Conservation (phyloP, 495 filamentous ascomycete species). For the Aspergillus conjunctus region DNA sequence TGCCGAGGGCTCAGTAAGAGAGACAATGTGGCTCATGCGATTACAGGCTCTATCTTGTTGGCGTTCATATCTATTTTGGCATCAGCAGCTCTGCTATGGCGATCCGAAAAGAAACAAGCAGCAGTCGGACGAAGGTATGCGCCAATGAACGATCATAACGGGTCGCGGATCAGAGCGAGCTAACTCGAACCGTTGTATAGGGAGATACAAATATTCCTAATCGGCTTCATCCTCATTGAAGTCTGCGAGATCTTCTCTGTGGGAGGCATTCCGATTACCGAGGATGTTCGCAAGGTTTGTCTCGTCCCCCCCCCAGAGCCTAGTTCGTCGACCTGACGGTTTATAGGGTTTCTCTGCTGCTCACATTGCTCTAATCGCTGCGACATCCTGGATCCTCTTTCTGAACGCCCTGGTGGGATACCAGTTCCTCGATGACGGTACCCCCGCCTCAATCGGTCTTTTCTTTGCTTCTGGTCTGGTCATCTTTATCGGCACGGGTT, state of each 20-base stretch:
- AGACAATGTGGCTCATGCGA: conserved; percentile 7
- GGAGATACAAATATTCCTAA: conserved; percentile 93
- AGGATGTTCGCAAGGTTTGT: conserved; percentile 58
- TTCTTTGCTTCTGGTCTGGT: conserved; percentile 66
- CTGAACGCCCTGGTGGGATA: conserved; percentile 92
- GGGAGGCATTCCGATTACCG: conserved; percentile 77
- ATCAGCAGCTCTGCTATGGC: conserved; percentile 65
- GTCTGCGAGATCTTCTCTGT: conserved; percentile 97
- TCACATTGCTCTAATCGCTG: conserved; percentile 85
- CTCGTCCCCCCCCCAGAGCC: not conserved
- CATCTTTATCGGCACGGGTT: conserved; percentile 89
- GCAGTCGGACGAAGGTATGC: conserved; percentile 89
- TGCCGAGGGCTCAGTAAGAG: no score
- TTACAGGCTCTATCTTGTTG: conserved; percentile 84
- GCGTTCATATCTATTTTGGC: conserved; percentile 73
- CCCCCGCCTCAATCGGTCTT: conserved; percentile 75
- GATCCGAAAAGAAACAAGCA: conserved; percentile 90
- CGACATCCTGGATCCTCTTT: conserved; percentile 87
- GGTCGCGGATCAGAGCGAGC: conserved; percentile 11
- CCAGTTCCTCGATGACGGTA: conserved; percentile 93
- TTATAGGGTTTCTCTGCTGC: conserved; percentile 85
- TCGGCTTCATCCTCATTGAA: conserved; percentile 83
- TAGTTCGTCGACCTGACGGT: conserved; percentile 3
- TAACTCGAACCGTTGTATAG: conserved; percentile 44
- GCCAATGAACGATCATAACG: not conserved